These are phyloP conservation scores for Lagenidium giganteum DNA, from an alignment of 352 stramenopile genomes.

Conservation along the genomic window DNA sequence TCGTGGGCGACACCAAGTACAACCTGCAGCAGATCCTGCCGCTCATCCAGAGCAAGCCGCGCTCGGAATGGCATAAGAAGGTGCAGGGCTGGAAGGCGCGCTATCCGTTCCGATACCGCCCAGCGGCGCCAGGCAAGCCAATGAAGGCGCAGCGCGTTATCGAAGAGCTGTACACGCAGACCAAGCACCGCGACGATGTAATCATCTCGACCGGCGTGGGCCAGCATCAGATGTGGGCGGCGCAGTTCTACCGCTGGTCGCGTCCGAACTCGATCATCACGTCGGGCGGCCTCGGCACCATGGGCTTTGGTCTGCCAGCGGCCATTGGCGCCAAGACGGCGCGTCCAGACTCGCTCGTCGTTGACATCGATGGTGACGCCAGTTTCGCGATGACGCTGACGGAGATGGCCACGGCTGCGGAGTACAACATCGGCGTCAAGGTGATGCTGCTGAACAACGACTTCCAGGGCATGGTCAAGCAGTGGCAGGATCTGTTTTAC, in stretches of 20 bases:
- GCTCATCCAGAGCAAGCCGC: constrained; percentile 61
- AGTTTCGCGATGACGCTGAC: constrained; percentile 95
- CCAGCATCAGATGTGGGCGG: constrained; percentile 95
- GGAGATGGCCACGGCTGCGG: constrained; percentile 90
- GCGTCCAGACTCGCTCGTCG: constrained; percentile 66
- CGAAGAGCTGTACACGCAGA: constrained; percentile 88
- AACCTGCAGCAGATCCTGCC: constrained; percentile 88
- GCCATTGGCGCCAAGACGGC: constrained; percentile 91
- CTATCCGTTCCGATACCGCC: constrained; percentile 89
- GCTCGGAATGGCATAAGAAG: constrained; percentile 85
- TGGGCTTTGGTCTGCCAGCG: constrained; percentile 90
- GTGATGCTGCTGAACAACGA: constrained; percentile 94
- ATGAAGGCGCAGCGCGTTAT: constrained; percentile 93
- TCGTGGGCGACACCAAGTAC: constrained; percentile 78
- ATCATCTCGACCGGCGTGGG: constrained; percentile 90
- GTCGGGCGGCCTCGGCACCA: constrained; percentile 90
- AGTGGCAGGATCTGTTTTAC: constrained; percentile 95
- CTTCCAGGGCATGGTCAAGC: constrained; percentile 95
- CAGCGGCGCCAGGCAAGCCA: constrained; percentile 38
- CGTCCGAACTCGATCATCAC: constrained; percentile 88
- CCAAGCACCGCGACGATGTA: constrained; percentile 81
- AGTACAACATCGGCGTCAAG: constrained; percentile 92
- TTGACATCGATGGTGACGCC: constrained; percentile 92
- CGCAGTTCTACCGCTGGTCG: constrained; percentile 93
- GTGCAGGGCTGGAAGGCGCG: constrained; percentile 82